Evolutionary conservation across 2,329 filamentous ascomycete genomes (phyloP).

Genomic region (Aspergillus puulaauensis): DNA sequence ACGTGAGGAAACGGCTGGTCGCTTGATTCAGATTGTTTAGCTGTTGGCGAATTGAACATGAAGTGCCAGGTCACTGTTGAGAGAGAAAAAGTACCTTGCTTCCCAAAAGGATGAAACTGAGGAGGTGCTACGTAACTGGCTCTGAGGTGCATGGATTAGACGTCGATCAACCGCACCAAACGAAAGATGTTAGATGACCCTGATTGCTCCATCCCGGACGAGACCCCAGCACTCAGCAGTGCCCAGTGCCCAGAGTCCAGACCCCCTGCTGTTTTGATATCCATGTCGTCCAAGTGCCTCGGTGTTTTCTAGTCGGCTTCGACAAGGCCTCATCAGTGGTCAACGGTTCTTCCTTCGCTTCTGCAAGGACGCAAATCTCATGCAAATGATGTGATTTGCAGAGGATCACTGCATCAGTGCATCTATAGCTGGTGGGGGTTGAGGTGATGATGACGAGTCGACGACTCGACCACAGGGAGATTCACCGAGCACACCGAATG

Average conservation of each 20-base stretch:
- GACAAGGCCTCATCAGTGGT: background rate
- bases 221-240: background rate
- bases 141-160: background rate
- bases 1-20: background rate
- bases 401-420: background rate
- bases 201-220: background rate
- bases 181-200: background rate
- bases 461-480: background rate
- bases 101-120: too few species aligned
- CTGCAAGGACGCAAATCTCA: background rate
- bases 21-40: background rate
- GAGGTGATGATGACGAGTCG: background rate
- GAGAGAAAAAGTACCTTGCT: too few species aligned
- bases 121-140: background rate
- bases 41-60: background rate
- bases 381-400: background rate
- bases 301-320: background rate
- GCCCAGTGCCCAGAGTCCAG: background rate
- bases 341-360: background rate
- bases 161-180: constrained; percentile 1
- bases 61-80: too few species aligned
- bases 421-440: background rate
- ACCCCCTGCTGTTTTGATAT: background rate
- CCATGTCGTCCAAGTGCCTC: background rate
- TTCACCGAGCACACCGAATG: background rate